Base-by-base conservation (phyloP, 441 rosid genomes). In the Rhodomyrtus psidioides region DNA sequence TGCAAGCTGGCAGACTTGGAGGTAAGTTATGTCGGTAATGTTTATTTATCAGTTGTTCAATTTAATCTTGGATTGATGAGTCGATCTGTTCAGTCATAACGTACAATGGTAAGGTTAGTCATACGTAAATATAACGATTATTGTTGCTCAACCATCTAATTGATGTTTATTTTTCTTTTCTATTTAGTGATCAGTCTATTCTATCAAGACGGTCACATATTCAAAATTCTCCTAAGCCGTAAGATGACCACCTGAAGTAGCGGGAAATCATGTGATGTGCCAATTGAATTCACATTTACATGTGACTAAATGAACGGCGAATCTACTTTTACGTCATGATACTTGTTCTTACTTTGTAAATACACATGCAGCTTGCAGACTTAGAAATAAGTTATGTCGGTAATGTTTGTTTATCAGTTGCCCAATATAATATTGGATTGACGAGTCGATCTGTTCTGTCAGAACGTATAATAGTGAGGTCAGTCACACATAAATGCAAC, bases 1-100 rank as follows among this genome's bases (percentile, higher is more conserved):
- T 0, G 4, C n/a, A 70, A 39, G 16, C n/a, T 0, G 0, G 23
- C 0, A 10, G 2, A 39, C 0, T 12, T 1, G 4, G 14, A 21
- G 4, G 21, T 70, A 12, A 70, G 9, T 70, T 70, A 10, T 39
- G n/a, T 39, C 0, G 1, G 2, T 39, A 14, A 53, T 13, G 5
- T 39, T 0, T 39, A 0, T 39, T 21, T 39, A 70, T 70, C 2
- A 6, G 16, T 39, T 70, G 7, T 4, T 8, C n/a, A 70, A 39
- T 70, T 70, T 39, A 39, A 19, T 70, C 8, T 70, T 70, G n/a
- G n/a, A 70, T 0, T 65, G 8, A 34, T 4, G 0, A 3, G 2
- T 21, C 7, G 2, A 0, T 21, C 8, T 21, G 1, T 70, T 70
- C 9, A 5, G 0, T 70, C 8, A 21, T 0, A 12, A 39, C 0